Evolutionary conservation across 495 filamentous ascomycete species (phyloP), one percentile per base, ranked within the genome.

Genomic region (Daldinia loculata): DNA sequence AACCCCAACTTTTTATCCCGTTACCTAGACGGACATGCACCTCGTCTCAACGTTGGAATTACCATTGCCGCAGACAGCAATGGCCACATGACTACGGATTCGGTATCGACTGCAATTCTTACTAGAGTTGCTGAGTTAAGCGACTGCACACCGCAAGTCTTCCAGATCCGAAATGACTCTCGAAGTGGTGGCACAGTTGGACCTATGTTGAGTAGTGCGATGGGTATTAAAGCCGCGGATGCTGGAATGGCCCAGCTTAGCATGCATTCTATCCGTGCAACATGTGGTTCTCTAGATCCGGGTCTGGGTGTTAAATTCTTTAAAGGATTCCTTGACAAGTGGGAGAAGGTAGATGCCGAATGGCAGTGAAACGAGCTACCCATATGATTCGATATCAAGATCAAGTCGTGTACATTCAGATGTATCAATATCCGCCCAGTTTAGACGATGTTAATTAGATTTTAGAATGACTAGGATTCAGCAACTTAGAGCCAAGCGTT

Each of bases 181-280:
- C 84, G 95, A 34, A 90, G 87, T 70, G 95, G 95, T 32, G 95
- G 95, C 3, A 99, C 95, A 1, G 94, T 98, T n/a, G 95, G 95
- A 0, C 95, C 95, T 1, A 95, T 96, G 91, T 84, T 97, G 45
- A 92, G 89, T 67, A 83, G 87, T 14, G 88, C 84, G 11, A 94
- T 94, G 80, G 95, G 95, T 29, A 88, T 96, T 77, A 83, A 93
- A 51, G 90, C 93, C 1, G 89, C 95, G 64, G 95, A 99, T 77
- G 93, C 93, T 1, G 95, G 95, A 26, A 90, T 98, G 63, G 90
- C 93, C 24, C 95, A 99, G 79, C 82, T 98, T 65, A 93, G 90
- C 72, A 99, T 99, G 95, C 95, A 99, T 77, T 90, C 86, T 67
- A 94, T 99, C 66, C 89, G 95, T 24, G 95, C 95, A 6, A 97